Evolutionary conservation across 805 yeast species (phyloP), one percentile per base, ranked within the genome.

Genomic region (Brettanomyces sp.): DNA sequence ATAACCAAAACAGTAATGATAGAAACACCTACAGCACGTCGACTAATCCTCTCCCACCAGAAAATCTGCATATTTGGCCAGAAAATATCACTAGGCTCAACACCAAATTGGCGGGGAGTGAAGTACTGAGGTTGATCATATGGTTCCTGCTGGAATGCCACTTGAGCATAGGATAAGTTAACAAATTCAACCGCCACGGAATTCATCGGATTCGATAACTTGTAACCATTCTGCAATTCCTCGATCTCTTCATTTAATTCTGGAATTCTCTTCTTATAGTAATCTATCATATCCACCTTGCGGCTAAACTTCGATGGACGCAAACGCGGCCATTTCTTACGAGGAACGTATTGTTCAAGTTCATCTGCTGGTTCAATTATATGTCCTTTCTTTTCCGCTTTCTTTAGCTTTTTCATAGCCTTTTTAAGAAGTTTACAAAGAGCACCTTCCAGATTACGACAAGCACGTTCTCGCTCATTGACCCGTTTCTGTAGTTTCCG

Each of bases 111-210:
- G 14, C 75, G 72, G 4, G 89, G 87, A 22, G 64, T 53, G 73
- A 84, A 70, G 52, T 77, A 72, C 51, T 83, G 62, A 0, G 93
- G 88, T 41, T 69, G 72, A 60, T 84, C 90, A 56, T 80, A 82
- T 13, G 79, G 67, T 4, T 73, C 67, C 1, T 81, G 62, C 62
- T 83, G 91, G 52, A 63, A 72, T 0, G 93, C 93, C 49, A 81
- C 58, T 61, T 85, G 91, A 5, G 91, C 91, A 50, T 70, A 67
- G 61, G 81, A 83, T 62, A 84, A 91, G 50, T 79, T 76, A 41
- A 80, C 87, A 57, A 85, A 85, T 64, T 84, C 91, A 38, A 84
- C 89, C 52, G 84, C 81, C 33, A 84, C 77, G 4, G 91, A 80
- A 61, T 88, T 87, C 69, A 87, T 79, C n/a, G 90, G 84, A 41